Base-by-base conservation (phyloP, 139 green algal species). In the Chlamydomonas sp. region DNA sequence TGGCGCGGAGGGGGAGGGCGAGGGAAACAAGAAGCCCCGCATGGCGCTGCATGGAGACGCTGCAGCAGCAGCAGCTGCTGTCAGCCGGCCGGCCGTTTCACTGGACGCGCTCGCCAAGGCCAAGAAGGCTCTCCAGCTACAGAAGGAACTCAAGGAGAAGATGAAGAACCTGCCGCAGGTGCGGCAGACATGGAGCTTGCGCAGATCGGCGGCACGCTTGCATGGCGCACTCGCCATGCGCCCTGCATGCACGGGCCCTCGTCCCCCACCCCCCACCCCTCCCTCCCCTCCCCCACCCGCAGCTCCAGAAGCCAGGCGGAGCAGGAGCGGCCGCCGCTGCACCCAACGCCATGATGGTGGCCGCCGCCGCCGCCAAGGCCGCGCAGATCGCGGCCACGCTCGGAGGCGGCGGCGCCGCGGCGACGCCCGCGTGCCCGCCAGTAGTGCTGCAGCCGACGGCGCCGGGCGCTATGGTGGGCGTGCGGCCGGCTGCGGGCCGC, bases 141-240 rank as follows among this genome's bases (percentile, higher is more conserved):
- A 87, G 48, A 82, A 83, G 43, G 70, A 79, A 59, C 73, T 87
- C 8, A 69, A 80, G 66, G 81, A 82, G 28, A 86, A 84, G 74
- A 47, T 84, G 2, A 83, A 81, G 24, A 76, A 75, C 49, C 61
- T 83, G 26, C 74, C 80, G 2, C 72, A 83, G 71, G 73, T 78
- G 24, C 50, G 16, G 3, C 49, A 58, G 6, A 48, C 24, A 13
- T 39, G 35, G 50, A 67, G 57, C n/a, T n/a, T n/a, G n/a, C n/a
- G n/a, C n/a, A n/a, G n/a, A n/a, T 36, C 4, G 0, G 3, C n/a
- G 43, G 35, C 37, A 50, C n/a, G n/a, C n/a, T n/a, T n/a, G n/a
- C n/a, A n/a, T n/a, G n/a, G n/a, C n/a, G n/a, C n/a, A n/a, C n/a
- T n/a, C n/a, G n/a, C n/a, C n/a, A n/a, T n/a, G n/a, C n/a, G n/a